Evolutionary conservation across 2,329 filamentous ascomycete species (phyloP), one percentile per base, ranked within the genome.

Genomic region (Talaromyces amestolkiae): DNA sequence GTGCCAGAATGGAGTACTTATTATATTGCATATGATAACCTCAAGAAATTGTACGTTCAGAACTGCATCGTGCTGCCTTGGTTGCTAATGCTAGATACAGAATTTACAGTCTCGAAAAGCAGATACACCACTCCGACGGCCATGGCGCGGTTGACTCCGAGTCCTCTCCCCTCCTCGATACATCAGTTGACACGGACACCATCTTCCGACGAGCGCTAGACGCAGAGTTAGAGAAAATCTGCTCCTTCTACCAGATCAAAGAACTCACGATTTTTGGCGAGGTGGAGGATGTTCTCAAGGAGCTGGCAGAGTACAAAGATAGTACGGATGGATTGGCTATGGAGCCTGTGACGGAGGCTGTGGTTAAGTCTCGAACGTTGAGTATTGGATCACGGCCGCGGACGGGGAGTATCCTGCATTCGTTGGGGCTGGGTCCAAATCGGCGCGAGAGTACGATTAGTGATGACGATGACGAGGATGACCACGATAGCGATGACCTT

Each of bases 1-100:
- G 95, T 99, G 72, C 95, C 95, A n/a, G 95, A 99, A 80, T 99
- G 95, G 95, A 97, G 92, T 83, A 93, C 89, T 73, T 89, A 98
- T 79, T 99, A 99, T 80, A 96, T 99, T 75, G 91, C 93, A 67
- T 99, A 99, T 80, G 97, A 93, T 82, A 98, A 97, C 75, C 86
- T 99, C 72, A 99, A 99, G 85, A 99, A 99, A 84, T 86, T 97
- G 92, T 96, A 78, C 74, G 91, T 84, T 63, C 10, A 11, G 15
- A 13, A 10, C 22, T 4, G n/a, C 3, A 7, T 31, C 7, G 13
- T 59, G 37, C 19, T 31, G 19, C 8, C 3, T n/a, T n/a, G 6
- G 35, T 13, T 31, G 35, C 39, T 41, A 27, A 59, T 17, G 35
- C 3, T 2, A 8, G 39, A 58, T 41, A 64, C 51, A 96, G 92